A percentile compares a stretch with the other conserved stretches of the same genome.
These are phyloP conservation scores for Radiomyces spectabilis DNA, from an alignment of 192 early-diverging fungal genomes.

Conservation along the genomic window DNA sequence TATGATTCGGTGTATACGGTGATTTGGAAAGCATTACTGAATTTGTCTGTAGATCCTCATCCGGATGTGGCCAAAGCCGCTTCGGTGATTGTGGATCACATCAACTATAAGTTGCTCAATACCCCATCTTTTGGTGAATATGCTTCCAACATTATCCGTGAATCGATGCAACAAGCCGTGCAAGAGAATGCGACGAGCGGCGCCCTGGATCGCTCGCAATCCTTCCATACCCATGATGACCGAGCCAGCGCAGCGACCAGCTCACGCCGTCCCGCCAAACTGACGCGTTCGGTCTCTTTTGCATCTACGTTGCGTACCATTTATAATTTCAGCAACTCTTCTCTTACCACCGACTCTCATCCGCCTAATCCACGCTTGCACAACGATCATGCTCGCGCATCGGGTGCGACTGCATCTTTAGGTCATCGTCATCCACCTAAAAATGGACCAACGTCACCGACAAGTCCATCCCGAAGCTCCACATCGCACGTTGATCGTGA, in stretches of 20 bases:
- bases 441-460: too few species aligned
- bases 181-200: not conserved
- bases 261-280: constrained; percentile 15
- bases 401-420: too few species aligned
- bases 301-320: constrained; percentile 25
- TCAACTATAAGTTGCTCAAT: constrained; percentile 38
- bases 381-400: too few species aligned
- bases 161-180: not conserved
- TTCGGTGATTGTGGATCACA: constrained; percentile 64
- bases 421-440: too few species aligned
- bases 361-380: too few species aligned
- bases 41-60: constrained; percentile 76
- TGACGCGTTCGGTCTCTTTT: constrained; percentile 31
- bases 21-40: constrained; percentile 80
- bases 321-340: constrained; percentile 25
- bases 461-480: too few species aligned
- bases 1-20: constrained; percentile 50
- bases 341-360: too few species aligned
- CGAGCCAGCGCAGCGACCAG: not conserved
- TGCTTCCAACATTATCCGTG: constrained; percentile 13
- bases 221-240: constrained; percentile 8
- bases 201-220: constrained; percentile 19
- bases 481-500: not conserved
- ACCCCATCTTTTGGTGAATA: constrained; percentile 24
- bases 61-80: constrained; percentile 67